Evolutionary conservation across 2,329 filamentous ascomycete genomes (phyloP), one percentile per base, ranked within the genome.

Genomic region (Ceratocystis papillata): DNA sequence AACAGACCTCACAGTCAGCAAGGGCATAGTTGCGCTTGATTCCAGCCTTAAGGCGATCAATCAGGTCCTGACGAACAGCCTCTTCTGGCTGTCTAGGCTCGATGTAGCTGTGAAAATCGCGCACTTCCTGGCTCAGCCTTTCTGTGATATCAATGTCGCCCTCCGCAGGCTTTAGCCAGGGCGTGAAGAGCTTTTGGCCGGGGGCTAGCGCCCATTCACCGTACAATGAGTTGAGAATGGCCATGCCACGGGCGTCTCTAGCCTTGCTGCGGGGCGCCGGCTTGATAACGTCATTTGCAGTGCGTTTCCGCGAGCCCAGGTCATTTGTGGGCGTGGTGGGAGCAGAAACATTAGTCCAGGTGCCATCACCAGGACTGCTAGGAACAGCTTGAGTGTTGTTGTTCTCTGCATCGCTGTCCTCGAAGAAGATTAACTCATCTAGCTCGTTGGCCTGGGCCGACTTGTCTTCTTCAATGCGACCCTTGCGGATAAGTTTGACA

Each of bases 381-480:
- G 63, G 50, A 10, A 41, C n/a, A n/a, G 30, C 28, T 41, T 61
- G 30, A 25, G 46, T 70, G 3, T 73, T 72, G 3, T 73, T 72
- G 1, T 78, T 77, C 50, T 82, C 79, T 30, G 82, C 81, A 65
- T 87, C 83, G 60, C 81, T 82, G 57, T 88, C 80, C 70, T 86
- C 88, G 68, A 93, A 89, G 0, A 93, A 95, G 65, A 99, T 96
- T 73, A 96, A 97, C 70, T 99, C 93, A 67, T 88, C 87, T 25
- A 81, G 79, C 60, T 86, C 81, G 1, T 81, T 79, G 25, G 84
- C 80, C 0, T 81, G 76, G 10, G 79, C 76, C 0, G 79, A 75
- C 37, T 81, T 79, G 30, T 79, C 76, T 8, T 76, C 73, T 46
- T 86, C 83, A 44, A 91, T 79, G 61, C 92, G 89, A 1, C 92